Base-by-base conservation (phyloP, 768 basidiomycete genomes). In the Mycena amicta region DNA sequence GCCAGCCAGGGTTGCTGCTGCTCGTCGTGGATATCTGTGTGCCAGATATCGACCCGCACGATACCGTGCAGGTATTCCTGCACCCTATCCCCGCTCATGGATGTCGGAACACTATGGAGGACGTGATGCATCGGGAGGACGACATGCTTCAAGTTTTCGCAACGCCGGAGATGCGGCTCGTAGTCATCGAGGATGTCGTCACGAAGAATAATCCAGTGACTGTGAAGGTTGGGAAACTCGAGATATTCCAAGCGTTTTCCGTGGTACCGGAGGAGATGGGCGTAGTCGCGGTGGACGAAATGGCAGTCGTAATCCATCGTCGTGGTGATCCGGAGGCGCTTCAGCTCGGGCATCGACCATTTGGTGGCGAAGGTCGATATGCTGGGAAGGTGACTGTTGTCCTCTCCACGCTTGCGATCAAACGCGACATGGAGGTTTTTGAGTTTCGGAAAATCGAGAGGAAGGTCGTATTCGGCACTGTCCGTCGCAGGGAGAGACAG, bases 191-290 rank as follows among this genome's bases (percentile, higher is more conserved):
- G 8, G 20, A 16, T 5, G 8, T 23, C 43, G 15, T 23, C 43
- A 8, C 15, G 8, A 23, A 15, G 43, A 8, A 45, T 15, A n/a
- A 16, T 8, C 15, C 22, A n/a, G 22, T 45, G 43, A 23, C 8
- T 45, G 43, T 16, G 20, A 8, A 45, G 3, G 28, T n/a, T 30
- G 28, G 54, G 54, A 30, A 55, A 49, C 25, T 46, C 55, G 39
- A 56, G 55, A 22, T 56, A 56, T n/a, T 27, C 6, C 16, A 56
- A 31, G 27, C 13, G 22, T 4, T 12, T 23, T 20, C 55, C 55
- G 18, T 50, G 47, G 15, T 12, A 8, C 1, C 18, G 27, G 18
- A 56, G 55, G 33, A 56, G 23, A n/a, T 39, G 47, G 15, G 6
- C 43, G 43, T 45, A 45, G 20, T 6, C 22, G 5, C 8, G 15